Percentiles rank a stretch among this genome's conserved stretches.
phyloP scores from a whole-genome alignment of 2,329 filamentous ascomycete species.

The Penicillium sp. region DNA sequence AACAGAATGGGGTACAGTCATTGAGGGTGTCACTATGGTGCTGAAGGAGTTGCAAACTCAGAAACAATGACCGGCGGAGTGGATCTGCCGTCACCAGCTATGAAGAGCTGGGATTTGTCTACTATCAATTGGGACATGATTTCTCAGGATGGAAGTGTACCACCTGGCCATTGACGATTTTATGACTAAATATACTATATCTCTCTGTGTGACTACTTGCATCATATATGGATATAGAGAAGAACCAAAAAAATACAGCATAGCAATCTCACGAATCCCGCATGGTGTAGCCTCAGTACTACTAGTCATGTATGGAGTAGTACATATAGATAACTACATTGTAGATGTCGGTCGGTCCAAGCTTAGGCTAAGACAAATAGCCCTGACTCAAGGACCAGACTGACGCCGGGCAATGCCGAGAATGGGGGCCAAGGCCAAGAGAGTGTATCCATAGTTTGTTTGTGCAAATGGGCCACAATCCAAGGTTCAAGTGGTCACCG shows the following conservation, averaged over 20 bases:
- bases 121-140: slow-evolving; percentile 5
- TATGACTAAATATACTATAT: slow-evolving; percentile 18
- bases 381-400: neutral
- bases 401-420: slow-evolving; percentile 4
- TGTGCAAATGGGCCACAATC: slow-evolving; percentile 4
- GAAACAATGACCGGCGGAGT: slow-evolving; percentile 14
- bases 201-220: neutral
- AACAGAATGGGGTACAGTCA: slow-evolving; percentile 77
- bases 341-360: too few species aligned
- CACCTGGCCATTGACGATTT: slow-evolving; percentile 24
- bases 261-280: too few species aligned
- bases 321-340: too few species aligned
- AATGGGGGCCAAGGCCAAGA: slow-evolving; percentile 10
- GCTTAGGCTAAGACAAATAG: neutral
- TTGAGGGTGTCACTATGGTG: slow-evolving; percentile 64
- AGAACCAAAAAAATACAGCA: too few species aligned
- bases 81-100: neutral
- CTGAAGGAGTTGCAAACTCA: slow-evolving; percentile 36
- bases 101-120: neutral
- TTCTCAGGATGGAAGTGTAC: neutral
- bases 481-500: neutral
- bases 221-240: neutral
- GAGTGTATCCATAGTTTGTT: slow-evolving; percentile 1
- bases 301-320: neutral
- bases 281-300: too few species aligned